Base-by-base conservation (phyloP, 192 early-diverging fungal genomes). In the Dissophora ornata region DNA sequence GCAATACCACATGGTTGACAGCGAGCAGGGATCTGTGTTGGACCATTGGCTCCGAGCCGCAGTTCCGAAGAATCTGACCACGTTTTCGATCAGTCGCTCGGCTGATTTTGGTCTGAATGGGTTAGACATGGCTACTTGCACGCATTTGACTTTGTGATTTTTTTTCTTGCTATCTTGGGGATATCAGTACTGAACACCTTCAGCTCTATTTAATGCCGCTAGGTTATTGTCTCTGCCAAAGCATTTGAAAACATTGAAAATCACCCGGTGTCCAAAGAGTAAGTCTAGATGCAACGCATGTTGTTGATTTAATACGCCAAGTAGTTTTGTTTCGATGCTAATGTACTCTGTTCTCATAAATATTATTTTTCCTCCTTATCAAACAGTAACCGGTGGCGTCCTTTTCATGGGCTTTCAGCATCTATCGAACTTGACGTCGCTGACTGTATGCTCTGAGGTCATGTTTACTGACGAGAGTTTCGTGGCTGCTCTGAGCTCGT, bases 391-490 rank as follows among this genome's bases (percentile, higher is more conserved):
- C 10, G 57, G 57, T 1, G 67, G 67, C 3, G 30, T 30, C 0
- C 50, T 69, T 8, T 22, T 36, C 0, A 40, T 45, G 28, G 67
- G 57, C 25, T 69, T 69, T 36, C 48, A 30, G 9, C 57, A 33
- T 22, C 15, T 69, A 16, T 38, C 47, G 18, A 69, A 60, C 41
- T 19, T 69, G 30, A 60, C 57, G 9, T 42, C 44, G 13, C 29
- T 69, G 25, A 51, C 67, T 19, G 21, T 69, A 41, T 69, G 67
- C 24, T 44, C 56, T 3, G 67, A 69, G 7, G 11, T 59, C 7
- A 34, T 69, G 19, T 69, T 69, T 30, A 58, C 48, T 26, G 67
- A 69, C 15, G 67, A 69, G 29, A 69, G 57, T 22, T 69, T 69
- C 42, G 19, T 42, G 33, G 29, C 25, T 1, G 57, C 67, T 1